A percentile compares a stretch with the other conserved stretches of the same genome.
Evolutionary conservation across 2,329 filamentous ascomycete genomes (phyloP).

Genomic region (Diplodia scrobiculata): DNA sequence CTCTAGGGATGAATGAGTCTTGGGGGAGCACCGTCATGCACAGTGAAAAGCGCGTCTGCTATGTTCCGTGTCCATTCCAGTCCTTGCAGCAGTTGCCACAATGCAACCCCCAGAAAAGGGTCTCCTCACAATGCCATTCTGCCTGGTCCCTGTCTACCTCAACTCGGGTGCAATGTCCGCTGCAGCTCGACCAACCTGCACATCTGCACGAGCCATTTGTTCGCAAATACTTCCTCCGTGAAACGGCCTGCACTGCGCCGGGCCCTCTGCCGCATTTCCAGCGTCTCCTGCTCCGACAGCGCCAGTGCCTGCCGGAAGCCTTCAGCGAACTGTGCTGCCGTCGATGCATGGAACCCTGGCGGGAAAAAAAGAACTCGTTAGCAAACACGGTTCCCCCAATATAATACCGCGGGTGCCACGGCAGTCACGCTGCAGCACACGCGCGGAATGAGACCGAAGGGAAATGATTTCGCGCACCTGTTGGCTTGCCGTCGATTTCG

Average conservation of each 20-base stretch:
- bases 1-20: not conserved
- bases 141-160: conserved; percentile 10
- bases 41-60: not conserved
- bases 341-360: conserved; percentile 81
- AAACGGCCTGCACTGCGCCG: conserved; percentile 79
- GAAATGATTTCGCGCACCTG: conserved; percentile 57
- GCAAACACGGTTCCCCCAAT: conserved; percentile 11
- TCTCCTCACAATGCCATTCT: conserved; percentile 18
- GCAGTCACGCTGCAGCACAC: not conserved
- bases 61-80: conserved; percentile 15
- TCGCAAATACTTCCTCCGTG: conserved; percentile 80
- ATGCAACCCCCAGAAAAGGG: conserved; percentile 1
- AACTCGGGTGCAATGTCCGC: conserved; percentile 20
- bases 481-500: conserved; percentile 73
- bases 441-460: not conserved
- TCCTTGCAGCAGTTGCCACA: conserved; percentile 26
- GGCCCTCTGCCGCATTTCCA: conserved; percentile 74
- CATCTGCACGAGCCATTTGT: conserved; percentile 75
- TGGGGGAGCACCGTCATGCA: conserved; percentile 12
- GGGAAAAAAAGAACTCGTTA: not conserved
- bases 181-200: conserved; percentile 65
- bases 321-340: conserved; percentile 73
- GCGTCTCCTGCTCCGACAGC: conserved; percentile 63
- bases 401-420: conserved; percentile 1
- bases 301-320: conserved; percentile 77